phyloP scores from a whole-genome alignment of 179 eudicot species.

The Silene vulgaris region DNA sequence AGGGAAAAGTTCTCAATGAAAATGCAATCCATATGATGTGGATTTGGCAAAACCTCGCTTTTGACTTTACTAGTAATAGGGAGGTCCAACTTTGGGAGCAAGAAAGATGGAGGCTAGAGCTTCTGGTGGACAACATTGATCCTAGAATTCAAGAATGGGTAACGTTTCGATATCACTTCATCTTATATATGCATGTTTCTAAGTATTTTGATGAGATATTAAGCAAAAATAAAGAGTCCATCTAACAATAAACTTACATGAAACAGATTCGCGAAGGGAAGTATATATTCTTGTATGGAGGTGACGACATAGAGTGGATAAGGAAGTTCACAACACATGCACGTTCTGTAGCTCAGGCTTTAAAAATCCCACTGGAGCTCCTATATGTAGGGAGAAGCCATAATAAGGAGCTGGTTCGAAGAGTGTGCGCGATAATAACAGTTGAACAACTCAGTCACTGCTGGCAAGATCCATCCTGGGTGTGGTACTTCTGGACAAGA shows the following conservation, averaged over 20 bases:
- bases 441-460: constrained; percentile 43
- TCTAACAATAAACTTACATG: not conserved
- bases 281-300: constrained; percentile 62
- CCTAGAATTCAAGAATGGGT: constrained; percentile 44
- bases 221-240: no score
- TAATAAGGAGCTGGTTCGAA: constrained; percentile 37
- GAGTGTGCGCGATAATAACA: constrained; percentile 24
- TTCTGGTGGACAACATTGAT: constrained; percentile 48
- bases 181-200: constrained; percentile 1
- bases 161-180: not conserved
- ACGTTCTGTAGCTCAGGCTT: constrained; percentile 32
- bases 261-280: constrained; percentile 48
- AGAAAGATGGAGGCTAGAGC: constrained; percentile 54
- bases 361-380: constrained; percentile 47
- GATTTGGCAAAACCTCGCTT: constrained; percentile 63
- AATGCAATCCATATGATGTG: constrained; percentile 72
- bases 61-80: constrained; percentile 50
- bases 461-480: constrained; percentile 43
- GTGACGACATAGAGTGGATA: constrained; percentile 57
- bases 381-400: constrained; percentile 58
- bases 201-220: not conserved
- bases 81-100: constrained; percentile 49
- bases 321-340: constrained; percentile 49
- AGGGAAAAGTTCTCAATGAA: constrained; percentile 52
- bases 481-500: constrained; percentile 76